Conservation (phyloP, 2,329 filamentous ascomycete species). For the Fusarium sp. region DNA sequence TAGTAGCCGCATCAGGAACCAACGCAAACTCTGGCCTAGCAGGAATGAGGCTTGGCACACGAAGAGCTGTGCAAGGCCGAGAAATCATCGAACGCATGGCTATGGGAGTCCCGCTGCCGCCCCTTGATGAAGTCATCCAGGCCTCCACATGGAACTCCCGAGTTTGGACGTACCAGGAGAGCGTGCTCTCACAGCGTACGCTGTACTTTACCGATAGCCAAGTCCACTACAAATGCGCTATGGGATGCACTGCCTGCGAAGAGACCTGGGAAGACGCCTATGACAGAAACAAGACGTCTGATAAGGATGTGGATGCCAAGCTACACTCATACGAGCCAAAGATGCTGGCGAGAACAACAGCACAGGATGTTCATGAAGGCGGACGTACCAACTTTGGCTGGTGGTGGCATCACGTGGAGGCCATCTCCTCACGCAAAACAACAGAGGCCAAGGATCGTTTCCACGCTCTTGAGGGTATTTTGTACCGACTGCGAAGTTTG, state of each 20-base stretch:
- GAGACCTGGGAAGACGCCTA: not conserved
- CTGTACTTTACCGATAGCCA: no score
- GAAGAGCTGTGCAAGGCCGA: not conserved
- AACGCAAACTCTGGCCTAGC: not conserved
- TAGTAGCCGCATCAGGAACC: not conserved
- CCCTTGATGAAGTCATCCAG: not conserved
- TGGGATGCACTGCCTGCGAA: not conserved
- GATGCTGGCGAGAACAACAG: not conserved
- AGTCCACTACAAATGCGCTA: not conserved
- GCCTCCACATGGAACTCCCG: not conserved
- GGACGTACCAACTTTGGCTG: not conserved
- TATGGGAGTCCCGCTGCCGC: not conserved
- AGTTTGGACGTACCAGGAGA: not conserved
- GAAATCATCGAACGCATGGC: not conserved
- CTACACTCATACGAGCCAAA: not conserved
- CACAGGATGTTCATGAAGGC: not conserved
- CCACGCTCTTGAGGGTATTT: no score
- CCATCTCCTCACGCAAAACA: no score
- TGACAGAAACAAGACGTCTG: no score
- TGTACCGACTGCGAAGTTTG: no score
- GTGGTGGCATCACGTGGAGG: not conserved
- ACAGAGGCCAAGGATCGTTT: no score
- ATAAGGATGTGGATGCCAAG: not conserved
- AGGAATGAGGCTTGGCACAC: not conserved
- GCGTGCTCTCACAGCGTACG: not conserved